Evolutionary conservation across 345 rosid species (phyloP), one percentile per base, ranked within the genome.

Genomic region (Combretum micranthum): DNA sequence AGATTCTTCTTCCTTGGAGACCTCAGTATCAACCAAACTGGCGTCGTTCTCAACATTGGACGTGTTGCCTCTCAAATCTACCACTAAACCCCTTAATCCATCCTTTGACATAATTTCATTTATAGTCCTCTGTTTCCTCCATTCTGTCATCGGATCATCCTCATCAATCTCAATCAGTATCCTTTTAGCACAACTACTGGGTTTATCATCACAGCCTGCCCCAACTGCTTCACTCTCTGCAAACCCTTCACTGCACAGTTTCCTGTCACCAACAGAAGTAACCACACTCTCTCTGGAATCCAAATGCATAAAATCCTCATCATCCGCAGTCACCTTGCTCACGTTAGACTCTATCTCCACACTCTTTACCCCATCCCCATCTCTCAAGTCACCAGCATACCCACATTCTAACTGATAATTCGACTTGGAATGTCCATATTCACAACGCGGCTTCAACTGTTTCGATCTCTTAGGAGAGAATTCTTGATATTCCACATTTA

Each of bases 341-440:
- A 45, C 57, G 16, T 53, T 52, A 15, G 59, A 56, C 46, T 70
- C 68, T 37, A 60, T 50, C 56, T 63, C 46, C 21, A 16, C 26
- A n/a, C 64, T 57, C 63, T 71, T 68, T 19, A 42, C 55, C 50
- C 65, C 69, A 11, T 50, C 56, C 21, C 44, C 64, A 56, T 55
- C 39, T 21, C 50, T 59, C 42, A 55, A 55, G 26, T 68, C 68
- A 20, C 45, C 69, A 39, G 44, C 60, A 42, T 67, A 73, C 3
- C 50, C 47, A 37, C 25, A 62, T 48, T 64, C 72, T 49, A 25
- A 53, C 54, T 21, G 48, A 47, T 61, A 65, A 0, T 42, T 43
- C 1, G 56, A 49, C 32, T 50, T 77, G 22, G 62, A 20, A 51
- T 37, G 61, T 52, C 62, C 44, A 23, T 62, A 50, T 47, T 66